Base-by-base conservation (phyloP, 345 rosid species). In the Lepidium africanum region DNA sequence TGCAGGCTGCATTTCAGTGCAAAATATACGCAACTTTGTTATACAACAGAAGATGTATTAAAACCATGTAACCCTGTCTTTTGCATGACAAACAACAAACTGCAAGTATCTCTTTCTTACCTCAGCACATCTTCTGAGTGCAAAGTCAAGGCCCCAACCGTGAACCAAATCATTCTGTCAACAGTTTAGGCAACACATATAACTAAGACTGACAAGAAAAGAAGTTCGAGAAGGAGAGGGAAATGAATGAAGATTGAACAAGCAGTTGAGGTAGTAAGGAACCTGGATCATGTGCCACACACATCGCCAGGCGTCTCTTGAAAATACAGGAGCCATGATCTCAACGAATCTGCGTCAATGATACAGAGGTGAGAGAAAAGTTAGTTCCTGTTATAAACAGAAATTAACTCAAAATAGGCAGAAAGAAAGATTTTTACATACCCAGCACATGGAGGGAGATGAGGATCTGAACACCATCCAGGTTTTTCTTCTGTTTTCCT, bases 81-180 rank as follows among this genome's bases (percentile, higher is more conserved):
- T 27, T 15, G 51, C 10, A 6, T 74, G 43, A 35, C 7, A 36
- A 17, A 21, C 16, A 63, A 32, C 19, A 3, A 37, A 11, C n/a
- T 13, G 30, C 42, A 63, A 27, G 14, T 30, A 37, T 66, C 43
- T 35, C 41, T 30, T 25, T 47, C 75, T 32, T 56, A 86, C 99
- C 91, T 91, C 94, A 8, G 83, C 89, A 72, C 99, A 91, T 79
- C 78, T 91, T 76, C 96, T 78, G 23, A 95, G 89, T 59, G 99
- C 87, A 70, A 95, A 91, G 75, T 95, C 99, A 21, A 95, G 96
- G n/a, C 99, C 97, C 99, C 99, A 95, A 36, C 99, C 97, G 30
- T 95, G 99, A 43, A 95, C 92, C 78, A 95, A 84, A 79, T 95
- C 99, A 78, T 95, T 95, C 99, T 95, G 86, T 65, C 61, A 77